These are phyloP conservation scores for Nematodospora valgi DNA, from an alignment of 805 yeast genomes.

Conservation along the genomic window DNA sequence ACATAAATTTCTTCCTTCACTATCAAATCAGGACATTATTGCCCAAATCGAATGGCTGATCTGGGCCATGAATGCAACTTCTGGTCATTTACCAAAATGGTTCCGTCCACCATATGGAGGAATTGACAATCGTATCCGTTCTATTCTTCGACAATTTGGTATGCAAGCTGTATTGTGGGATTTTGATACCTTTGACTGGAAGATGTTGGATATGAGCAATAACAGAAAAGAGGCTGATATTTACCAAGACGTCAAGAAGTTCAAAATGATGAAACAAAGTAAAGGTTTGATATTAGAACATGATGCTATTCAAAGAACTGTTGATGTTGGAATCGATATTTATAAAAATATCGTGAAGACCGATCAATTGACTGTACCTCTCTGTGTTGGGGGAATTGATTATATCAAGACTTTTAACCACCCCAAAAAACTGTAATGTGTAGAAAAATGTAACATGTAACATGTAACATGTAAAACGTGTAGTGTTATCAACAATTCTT, in stretches of 20 bases:
- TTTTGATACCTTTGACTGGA: slow-evolving; percentile 90
- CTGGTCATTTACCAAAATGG: slow-evolving; percentile 82
- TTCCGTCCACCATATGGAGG: slow-evolving; percentile 98
- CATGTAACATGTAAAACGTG: too few species aligned
- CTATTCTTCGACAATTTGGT: slow-evolving; percentile 79
- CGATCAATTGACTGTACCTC: slow-evolving; percentile 72
- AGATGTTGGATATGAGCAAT: slow-evolving; percentile 42
- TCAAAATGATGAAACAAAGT: slow-evolving; percentile 34
- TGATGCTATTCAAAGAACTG: slow-evolving; percentile 68
- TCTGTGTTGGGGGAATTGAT: slow-evolving; percentile 67
- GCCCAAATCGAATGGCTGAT: slow-evolving; percentile 94
- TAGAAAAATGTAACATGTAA: too few species aligned
- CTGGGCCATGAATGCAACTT: slow-evolving; percentile 98
- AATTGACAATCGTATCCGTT: slow-evolving; percentile 78
- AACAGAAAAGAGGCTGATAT: slow-evolving; percentile 50
- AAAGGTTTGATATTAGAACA: slow-evolving; percentile 83
- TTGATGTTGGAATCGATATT: slow-evolving; percentile 62
- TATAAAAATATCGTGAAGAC: slow-evolving; percentile 48
- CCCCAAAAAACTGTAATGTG: background rate
- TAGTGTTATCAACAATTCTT: too few species aligned
- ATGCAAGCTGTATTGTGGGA: slow-evolving; percentile 90
- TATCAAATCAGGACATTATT: slow-evolving; percentile 74
- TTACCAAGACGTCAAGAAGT: slow-evolving; percentile 49
- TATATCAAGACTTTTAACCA: slow-evolving; percentile 44
- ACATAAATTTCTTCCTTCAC: slow-evolving; percentile 76